A percentile compares a stretch with the other conserved stretches of the same genome.
Evolutionary conservation across 176 grass and related monocot species (phyloP).

Genomic region (Chrysopogon serrulatus): DNA sequence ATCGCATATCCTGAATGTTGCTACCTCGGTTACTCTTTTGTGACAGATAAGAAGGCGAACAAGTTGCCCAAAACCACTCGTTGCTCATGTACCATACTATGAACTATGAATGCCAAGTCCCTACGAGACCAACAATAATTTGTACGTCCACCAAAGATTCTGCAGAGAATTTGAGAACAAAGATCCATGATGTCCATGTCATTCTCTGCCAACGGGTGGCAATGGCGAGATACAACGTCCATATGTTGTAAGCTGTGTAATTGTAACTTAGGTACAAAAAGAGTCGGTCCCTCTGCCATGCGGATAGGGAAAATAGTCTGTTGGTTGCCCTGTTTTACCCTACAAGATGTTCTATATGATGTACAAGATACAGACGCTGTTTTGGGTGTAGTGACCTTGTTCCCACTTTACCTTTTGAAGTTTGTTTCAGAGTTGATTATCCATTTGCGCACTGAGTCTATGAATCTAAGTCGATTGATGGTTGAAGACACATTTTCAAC

Average conservation of each 20-base stretch:
- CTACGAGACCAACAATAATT: slow-evolving; percentile 27
- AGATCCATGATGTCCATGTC: slow-evolving; percentile 1
- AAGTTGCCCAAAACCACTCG: slow-evolving; percentile 64
- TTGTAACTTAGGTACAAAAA: slow-evolving; percentile 49
- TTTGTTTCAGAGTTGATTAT: slow-evolving; percentile 6
- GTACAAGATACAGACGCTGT: slow-evolving; percentile 35
- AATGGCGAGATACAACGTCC: background rate
- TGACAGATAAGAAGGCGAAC: slow-evolving; percentile 63
- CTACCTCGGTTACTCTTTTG: slow-evolving; percentile 7
- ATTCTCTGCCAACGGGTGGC: background rate
- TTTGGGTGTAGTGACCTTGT: slow-evolving; percentile 19
- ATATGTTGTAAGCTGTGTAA: slow-evolving; percentile 49
- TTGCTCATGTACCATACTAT: slow-evolving; percentile 68
- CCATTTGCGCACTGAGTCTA: background rate
- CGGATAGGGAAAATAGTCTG: slow-evolving; percentile 30
- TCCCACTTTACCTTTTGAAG: slow-evolving; percentile 11
- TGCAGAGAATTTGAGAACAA: slow-evolving; percentile 8
- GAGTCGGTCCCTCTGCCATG: slow-evolving; percentile 18
- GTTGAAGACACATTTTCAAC: background rate
- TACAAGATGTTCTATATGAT: slow-evolving; percentile 45
- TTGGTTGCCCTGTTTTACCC: slow-evolving; percentile 29
- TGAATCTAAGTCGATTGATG: background rate
- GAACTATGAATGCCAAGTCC: slow-evolving; percentile 20
- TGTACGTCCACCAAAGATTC: slow-evolving; percentile 9
- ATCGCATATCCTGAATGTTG: slow-evolving; percentile 2